Evolutionary conservation across 2,329 filamentous ascomycete species (phyloP).

Genomic region (Stachybotrys elegans): DNA sequence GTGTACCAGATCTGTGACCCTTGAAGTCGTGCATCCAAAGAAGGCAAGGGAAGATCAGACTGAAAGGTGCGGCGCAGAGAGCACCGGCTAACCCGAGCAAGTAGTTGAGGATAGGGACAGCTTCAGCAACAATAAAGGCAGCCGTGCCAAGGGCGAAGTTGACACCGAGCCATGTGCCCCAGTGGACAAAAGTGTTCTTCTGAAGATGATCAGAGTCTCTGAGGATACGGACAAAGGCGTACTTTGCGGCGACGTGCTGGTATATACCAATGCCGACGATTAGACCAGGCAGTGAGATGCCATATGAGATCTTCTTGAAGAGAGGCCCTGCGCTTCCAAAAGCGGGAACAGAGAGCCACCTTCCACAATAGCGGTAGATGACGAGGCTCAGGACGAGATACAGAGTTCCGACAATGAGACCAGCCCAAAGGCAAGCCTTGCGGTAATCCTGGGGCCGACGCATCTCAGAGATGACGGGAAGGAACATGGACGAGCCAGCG

Average conservation of each 20-base stretch:
- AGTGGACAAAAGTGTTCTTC: conserved; percentile 27
- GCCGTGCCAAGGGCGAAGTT: conserved; percentile 15
- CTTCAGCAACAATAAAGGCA: conserved; percentile 16
- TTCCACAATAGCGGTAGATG: conserved; percentile 23
- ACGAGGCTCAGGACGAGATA: conserved; percentile 24
- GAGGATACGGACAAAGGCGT: conserved; percentile 33
- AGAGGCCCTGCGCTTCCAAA: conserved; percentile 12
- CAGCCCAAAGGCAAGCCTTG: conserved; percentile 18
- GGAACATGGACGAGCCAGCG: conserved; percentile 30
- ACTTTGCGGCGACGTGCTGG: conserved; percentile 34
- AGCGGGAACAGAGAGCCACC: conserved; percentile 22
- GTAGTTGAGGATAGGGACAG: conserved; percentile 23
- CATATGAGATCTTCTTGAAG: background rate
- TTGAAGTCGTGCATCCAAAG: conserved; percentile 20
- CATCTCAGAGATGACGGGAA: conserved; percentile 52
- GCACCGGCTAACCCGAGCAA: conserved; percentile 24
- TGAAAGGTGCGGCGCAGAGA: conserved; percentile 24
- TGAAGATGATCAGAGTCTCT: conserved; percentile 30
- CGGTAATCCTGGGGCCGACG: conserved; percentile 15
- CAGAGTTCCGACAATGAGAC: conserved; percentile 16
- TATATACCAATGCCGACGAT: conserved; percentile 29
- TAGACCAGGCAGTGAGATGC: conserved; percentile 7
- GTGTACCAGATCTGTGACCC: no score
- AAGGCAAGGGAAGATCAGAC: conserved; percentile 19
- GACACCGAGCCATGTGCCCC: conserved; percentile 29